Percentiles rank a stretch among this genome's conserved stretches.
Conservation (phyloP, 768 basidiomycete species). For the Suillus hirtellus region DNA sequence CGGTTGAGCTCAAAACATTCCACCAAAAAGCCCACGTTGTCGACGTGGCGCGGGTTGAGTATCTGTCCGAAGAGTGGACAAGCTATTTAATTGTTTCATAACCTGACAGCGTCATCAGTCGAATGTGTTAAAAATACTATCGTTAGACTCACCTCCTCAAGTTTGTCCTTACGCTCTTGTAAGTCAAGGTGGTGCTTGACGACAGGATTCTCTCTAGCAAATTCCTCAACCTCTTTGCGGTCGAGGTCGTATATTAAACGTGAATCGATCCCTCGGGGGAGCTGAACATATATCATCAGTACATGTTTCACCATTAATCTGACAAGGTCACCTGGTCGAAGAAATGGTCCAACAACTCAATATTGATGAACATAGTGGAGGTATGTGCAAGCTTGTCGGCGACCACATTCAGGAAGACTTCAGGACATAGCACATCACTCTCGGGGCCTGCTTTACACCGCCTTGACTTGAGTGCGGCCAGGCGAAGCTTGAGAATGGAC, state of each 20-base stretch:
- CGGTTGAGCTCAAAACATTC: constrained; percentile 53
- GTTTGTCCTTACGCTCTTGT: constrained; percentile 95
- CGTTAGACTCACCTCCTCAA: constrained; percentile 73
- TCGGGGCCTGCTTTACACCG: constrained; percentile 88
- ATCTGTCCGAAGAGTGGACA: constrained; percentile 87
- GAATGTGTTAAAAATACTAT: constrained; percentile 8
- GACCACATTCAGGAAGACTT: constrained; percentile 94
- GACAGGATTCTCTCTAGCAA: constrained; percentile 94
- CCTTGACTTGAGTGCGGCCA: constrained; percentile 83
- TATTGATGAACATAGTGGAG: constrained; percentile 97
- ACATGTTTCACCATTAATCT: not conserved
- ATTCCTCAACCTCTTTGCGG: constrained; percentile 82
- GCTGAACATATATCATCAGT: constrained; percentile 47
- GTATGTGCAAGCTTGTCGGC: constrained; percentile 97
- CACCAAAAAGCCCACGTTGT: constrained; percentile 77
- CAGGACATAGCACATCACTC: constrained; percentile 89
- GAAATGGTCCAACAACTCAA: constrained; percentile 96
- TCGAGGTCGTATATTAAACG: constrained; percentile 92
- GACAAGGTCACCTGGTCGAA: constrained; percentile 81
- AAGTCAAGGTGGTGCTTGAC: constrained; percentile 87
- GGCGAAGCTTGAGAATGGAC: constrained; percentile 79
- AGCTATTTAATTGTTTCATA: constrained; percentile 92
- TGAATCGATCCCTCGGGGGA: constrained; percentile 97
- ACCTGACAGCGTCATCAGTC: constrained; percentile 50
- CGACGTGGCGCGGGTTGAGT: constrained; percentile 71